Evolutionary conservation across 352 stramenopile species (phyloP), one percentile per base, ranked within the genome.

Genomic region (Plasmopara viticola): DNA sequence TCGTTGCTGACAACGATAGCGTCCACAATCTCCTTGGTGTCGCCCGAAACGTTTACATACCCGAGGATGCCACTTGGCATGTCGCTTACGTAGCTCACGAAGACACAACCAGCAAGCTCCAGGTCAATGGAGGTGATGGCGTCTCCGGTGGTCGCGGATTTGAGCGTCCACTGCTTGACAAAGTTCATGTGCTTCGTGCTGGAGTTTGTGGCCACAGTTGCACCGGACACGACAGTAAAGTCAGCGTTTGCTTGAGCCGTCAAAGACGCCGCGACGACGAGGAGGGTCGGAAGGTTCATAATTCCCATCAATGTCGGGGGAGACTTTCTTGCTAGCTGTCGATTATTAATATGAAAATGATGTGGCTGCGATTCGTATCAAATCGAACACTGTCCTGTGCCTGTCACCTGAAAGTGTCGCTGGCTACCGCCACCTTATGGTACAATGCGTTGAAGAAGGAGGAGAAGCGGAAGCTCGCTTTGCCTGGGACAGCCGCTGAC

Each of bases 21-120:
- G 25, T 72, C 53, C 15, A 72, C 60, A 0, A 64, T 51, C 1
- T 49, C 31, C 40, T 66, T 44, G 29, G 60, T 67, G 44, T 66
- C 50, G 9, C 60, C 64, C n/a, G 64, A 64, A 29, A 73, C 64
- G 28, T 67, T 70, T 43, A 73, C 64, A 44, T 73, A 73, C 2
- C 60, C 60, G 14, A 68, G 60, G 17, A 70, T 50, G 5, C 60
- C 61, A 14, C 37, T 62, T 25, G 64, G 48, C 20, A 64, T 42
- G 2, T 48, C 48, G 30, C 51, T 68, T 33, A 55, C 28, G 52
- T 67, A 60, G 44, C 53, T 67, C 18, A 73, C 44, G 51, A 58
- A 73, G 2, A 67, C 60, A 6, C 51, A 53, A 2, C 64, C 64
- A 20, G 53, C 56, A 14, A 68, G 54, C 2, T 70, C 29, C 9